Evolutionary conservation across 257 asterid genomes (phyloP).

Genomic region (Marsdenia floribunda): DNA sequence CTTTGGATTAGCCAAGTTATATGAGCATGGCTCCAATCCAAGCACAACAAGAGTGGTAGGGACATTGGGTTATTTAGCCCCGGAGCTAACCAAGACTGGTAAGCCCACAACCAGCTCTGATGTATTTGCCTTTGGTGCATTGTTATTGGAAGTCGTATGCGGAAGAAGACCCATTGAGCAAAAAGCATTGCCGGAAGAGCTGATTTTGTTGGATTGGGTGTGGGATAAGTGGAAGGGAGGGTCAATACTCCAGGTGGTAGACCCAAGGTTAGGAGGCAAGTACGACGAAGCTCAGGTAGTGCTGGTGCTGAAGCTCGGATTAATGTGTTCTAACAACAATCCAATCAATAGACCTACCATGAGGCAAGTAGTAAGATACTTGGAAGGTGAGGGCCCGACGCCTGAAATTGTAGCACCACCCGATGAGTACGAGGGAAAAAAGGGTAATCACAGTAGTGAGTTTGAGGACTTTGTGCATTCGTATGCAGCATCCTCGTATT

Average conservation of each 20-base stretch:
- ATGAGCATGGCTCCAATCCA: slow-evolving; percentile 53
- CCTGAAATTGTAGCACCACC: slow-evolving; percentile 37
- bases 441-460: slow-evolving; percentile 14
- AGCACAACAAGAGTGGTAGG: slow-evolving; percentile 69
- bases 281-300: slow-evolving; percentile 44
- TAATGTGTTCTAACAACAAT: slow-evolving; percentile 53
- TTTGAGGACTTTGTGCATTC: slow-evolving; percentile 35
- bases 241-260: slow-evolving; percentile 41
- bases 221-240: slow-evolving; percentile 66
- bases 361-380: slow-evolving; percentile 55
- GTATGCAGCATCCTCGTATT: slow-evolving; percentile 40
- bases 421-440: slow-evolving; percentile 25
- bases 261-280: slow-evolving; percentile 40
- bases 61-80: slow-evolving; percentile 72
- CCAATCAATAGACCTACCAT: slow-evolving; percentile 51
- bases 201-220: slow-evolving; percentile 71
- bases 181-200: slow-evolving; percentile 65
- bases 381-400: slow-evolving; percentile 47
- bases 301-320: slow-evolving; percentile 55
- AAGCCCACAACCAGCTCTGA: slow-evolving; percentile 63
- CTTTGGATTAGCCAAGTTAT: slow-evolving; percentile 68
- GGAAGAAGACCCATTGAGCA: slow-evolving; percentile 72
- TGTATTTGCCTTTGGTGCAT: slow-evolving; percentile 70
- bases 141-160: slow-evolving; percentile 61
- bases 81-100: slow-evolving; percentile 67